Conservation (phyloP, 2,329 filamentous ascomycete species). For the Paraphoma chrysanthemicola region DNA sequence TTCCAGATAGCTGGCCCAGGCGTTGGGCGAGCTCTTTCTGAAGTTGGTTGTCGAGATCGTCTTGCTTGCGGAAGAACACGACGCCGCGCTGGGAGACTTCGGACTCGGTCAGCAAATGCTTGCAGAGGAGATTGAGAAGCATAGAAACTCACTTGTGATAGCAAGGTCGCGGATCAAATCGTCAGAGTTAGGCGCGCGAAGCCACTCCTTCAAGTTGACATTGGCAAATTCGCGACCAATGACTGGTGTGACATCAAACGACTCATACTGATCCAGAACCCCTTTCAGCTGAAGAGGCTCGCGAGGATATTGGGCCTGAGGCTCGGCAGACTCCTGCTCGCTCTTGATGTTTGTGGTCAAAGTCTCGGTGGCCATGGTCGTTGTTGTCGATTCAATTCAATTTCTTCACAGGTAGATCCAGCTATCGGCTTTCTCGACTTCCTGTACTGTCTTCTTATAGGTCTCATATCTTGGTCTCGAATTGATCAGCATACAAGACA, state of each 20-base stretch:
- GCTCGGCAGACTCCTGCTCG: background rate
- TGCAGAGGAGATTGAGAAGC: background rate
- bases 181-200: slow-evolving; percentile 68
- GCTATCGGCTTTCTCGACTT: too few species aligned
- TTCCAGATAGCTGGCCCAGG: slow-evolving; percentile 65
- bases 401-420: background rate
- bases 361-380: slow-evolving; percentile 11
- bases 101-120: background rate
- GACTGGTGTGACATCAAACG: slow-evolving; percentile 66
- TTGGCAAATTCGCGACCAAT: slow-evolving; percentile 68
- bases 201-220: slow-evolving; percentile 67
- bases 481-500: background rate
- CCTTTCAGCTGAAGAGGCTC: slow-evolving; percentile 55
- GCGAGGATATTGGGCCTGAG: slow-evolving; percentile 4
- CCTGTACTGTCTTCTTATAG: too few species aligned
- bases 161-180: slow-evolving; percentile 71
- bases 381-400: background rate
- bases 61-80: slow-evolving; percentile 62
- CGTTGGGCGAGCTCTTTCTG: slow-evolving; percentile 62
- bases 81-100: slow-evolving; percentile 61
- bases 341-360: background rate
- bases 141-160: slow-evolving; percentile 36
- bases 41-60: slow-evolving; percentile 57
- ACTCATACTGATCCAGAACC: slow-evolving; percentile 59
- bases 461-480: background rate